These are phyloP conservation scores for Globisporangium acanthophoron DNA, from an alignment of 352 stramenopile species.

Conservation along the genomic window DNA sequence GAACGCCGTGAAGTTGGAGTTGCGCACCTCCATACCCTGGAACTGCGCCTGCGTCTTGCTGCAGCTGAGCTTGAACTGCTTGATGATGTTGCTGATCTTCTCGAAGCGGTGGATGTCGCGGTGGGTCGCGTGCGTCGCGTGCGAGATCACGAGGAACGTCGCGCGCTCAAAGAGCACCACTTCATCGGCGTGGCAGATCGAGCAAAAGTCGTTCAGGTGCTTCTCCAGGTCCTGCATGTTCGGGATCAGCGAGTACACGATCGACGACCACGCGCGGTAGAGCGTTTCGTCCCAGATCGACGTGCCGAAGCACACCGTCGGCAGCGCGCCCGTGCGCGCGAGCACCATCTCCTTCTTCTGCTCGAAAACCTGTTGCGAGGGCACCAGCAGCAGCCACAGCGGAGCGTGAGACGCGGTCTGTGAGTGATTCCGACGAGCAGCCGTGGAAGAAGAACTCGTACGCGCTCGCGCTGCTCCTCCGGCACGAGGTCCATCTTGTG, in stretches of 20 bases:
- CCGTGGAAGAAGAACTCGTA: conserved; percentile 12
- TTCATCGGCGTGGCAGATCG: conserved; percentile 94
- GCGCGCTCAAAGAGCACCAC: conserved; percentile 98
- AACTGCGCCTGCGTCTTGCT: conserved; percentile 98
- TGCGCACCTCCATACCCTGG: conserved; percentile 95
- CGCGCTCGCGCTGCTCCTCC: conserved; percentile 74
- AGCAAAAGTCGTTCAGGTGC: conserved; percentile 97
- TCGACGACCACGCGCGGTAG: conserved; percentile 98
- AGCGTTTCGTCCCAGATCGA: conserved; percentile 99
- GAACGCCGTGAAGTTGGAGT: conserved; percentile 98
- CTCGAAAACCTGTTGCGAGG: conserved; percentile 81
- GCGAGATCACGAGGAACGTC: conserved; percentile 98
- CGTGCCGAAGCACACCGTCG: conserved; percentile 93
- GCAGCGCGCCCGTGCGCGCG: conserved; percentile 83
- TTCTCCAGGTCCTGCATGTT: conserved; percentile 96
- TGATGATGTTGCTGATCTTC: conserved; percentile 99
- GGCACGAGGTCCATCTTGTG: conserved; percentile 99
- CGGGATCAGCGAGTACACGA: conserved; percentile 99
- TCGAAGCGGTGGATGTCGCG: conserved; percentile 98
- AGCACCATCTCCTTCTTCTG: conserved; percentile 94
- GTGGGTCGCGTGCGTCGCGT: conserved; percentile 89
- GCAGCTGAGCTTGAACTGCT: conserved; percentile 99
- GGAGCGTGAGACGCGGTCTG: background rate
- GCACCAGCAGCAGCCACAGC: background rate
- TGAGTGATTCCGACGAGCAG: background rate